Conservation (phyloP, 495 filamentous ascomycete genomes). For the Trypethelium eluteriae region DNA sequence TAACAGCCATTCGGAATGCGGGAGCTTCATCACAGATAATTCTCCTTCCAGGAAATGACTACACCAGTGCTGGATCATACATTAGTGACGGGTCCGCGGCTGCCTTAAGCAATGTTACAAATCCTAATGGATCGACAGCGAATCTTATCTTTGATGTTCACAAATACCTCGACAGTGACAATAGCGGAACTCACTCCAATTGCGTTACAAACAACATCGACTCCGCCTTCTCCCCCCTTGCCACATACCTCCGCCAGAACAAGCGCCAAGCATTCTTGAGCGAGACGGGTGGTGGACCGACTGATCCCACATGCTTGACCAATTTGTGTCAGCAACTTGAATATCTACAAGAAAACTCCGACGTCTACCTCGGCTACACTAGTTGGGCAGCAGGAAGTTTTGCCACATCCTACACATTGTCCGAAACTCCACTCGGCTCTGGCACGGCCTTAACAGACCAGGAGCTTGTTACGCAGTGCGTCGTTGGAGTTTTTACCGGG, state of each 20-base stretch:
- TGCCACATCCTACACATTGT: slow-evolving; percentile 40
- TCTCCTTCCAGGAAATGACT: slow-evolving; percentile 42
- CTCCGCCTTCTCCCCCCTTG: slow-evolving; percentile 42
- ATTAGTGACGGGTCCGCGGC: slow-evolving; percentile 42
- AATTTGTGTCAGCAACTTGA: slow-evolving; percentile 42
- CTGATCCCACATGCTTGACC: slow-evolving; percentile 34
- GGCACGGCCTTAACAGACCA: slow-evolving; percentile 38
- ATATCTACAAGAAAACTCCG: slow-evolving; percentile 44
- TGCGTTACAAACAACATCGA: slow-evolving; percentile 48
- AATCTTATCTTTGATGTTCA: slow-evolving; percentile 52
- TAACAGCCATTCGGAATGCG: slow-evolving; percentile 51
- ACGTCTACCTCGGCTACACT: slow-evolving; percentile 47
- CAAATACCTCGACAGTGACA: slow-evolving; percentile 52
- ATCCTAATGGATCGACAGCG: slow-evolving; percentile 46
- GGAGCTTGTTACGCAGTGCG: slow-evolving; percentile 35
- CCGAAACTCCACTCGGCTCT: slow-evolving; percentile 39
- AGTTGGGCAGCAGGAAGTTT: slow-evolving; percentile 50
- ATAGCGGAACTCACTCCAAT: slow-evolving; percentile 44
- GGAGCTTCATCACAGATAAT: slow-evolving; percentile 53
- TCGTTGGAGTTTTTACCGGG: slow-evolving; percentile 19
- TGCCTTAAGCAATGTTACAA: slow-evolving; percentile 45
- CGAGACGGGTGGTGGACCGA: slow-evolving; percentile 50
- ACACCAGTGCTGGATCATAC: slow-evolving; percentile 43
- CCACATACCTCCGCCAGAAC: slow-evolving; percentile 42
- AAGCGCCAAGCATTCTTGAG: slow-evolving; percentile 46